Evolutionary conservation across 208 protist genomes (phyloP), one percentile per base, ranked within the genome.

Genomic region (Leishmania mexicana): DNA sequence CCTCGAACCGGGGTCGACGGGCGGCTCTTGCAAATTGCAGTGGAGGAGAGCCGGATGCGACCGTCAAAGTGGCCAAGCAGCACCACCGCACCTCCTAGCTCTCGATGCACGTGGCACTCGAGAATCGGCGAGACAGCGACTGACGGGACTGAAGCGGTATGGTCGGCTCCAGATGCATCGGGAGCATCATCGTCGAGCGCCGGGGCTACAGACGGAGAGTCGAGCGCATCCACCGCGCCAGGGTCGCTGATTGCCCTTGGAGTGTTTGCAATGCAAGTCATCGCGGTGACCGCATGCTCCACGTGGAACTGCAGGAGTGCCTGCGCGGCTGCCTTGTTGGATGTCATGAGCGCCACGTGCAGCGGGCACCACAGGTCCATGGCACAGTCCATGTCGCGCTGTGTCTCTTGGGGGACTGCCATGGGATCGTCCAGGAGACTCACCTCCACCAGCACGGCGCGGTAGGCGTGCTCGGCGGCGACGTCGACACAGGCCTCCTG

Each of bases 351-450:
- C 21, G 92, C 89, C 35, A 97, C 82, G 79, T 93, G 83, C 74
- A 94, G 81, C 64, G 92, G 89, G 62, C 83, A 75, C 94, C 94
- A 97, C 24, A 93, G 81, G 68, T 97, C 94, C 24, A 88, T 75
- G 4, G 77, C 83, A 47, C 80, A 87, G 72, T 91, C 83, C 65
- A 78, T 75, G 31, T 87, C 76, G 3, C 76, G 58, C 64, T 72
- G 76, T 10, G 67, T 62, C 62, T 86, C 83, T 10, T 83, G 60
- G n/a, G 90, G 89, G 28, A 90, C 64, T 13, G 83, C 86, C 13
- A 82, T 54, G 19, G 84, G 83, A 76, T 94, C 90, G 19, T 92
- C 93, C 24, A 94, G 78, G 11, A 92, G 75, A 75, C 87, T 93
- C 10, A 96, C 83, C 76, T 95, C 86, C 21, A 96, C 93, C 40